A percentile compares a stretch with the other conserved stretches of the same genome.
These are phyloP conservation scores for bread wheat (Triticum aestivum) DNA, from an alignment of 176 grass and related monocot species.

Conservation along the genomic window IWGSC_CS_RefSeq_v2.1 NC_057808.1:8666169-8666668, in stretches of 20 bases:
- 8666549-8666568: not conserved
- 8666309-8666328: not conserved
- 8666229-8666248: not conserved
- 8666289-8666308: not conserved
- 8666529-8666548: not conserved
- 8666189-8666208: not conserved
- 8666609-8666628: slow-evolving; percentile 50
- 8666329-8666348: slow-evolving; percentile 46
- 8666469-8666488: slow-evolving; percentile 58
- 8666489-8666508: not conserved
- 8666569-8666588: not conserved
- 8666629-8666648: slow-evolving; percentile 41
- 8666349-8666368: slow-evolving; percentile 86
- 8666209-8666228: not conserved
- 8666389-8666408: slow-evolving; percentile 63
- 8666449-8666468: slow-evolving; percentile 77
- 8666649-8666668: not conserved
- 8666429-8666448: slow-evolving; percentile 82
- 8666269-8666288: slow-evolving; percentile 1
- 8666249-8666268: not conserved
- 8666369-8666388: slow-evolving; percentile 81
- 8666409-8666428: slow-evolving; percentile 69
- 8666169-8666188: not conserved
- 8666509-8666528: not conserved
- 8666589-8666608: slow-evolving; percentile 48